Evolutionary conservation across 352 stramenopile genomes (phyloP), one percentile per base, ranked within the genome.

Genomic region (Phytophthora cryptogea): DNA sequence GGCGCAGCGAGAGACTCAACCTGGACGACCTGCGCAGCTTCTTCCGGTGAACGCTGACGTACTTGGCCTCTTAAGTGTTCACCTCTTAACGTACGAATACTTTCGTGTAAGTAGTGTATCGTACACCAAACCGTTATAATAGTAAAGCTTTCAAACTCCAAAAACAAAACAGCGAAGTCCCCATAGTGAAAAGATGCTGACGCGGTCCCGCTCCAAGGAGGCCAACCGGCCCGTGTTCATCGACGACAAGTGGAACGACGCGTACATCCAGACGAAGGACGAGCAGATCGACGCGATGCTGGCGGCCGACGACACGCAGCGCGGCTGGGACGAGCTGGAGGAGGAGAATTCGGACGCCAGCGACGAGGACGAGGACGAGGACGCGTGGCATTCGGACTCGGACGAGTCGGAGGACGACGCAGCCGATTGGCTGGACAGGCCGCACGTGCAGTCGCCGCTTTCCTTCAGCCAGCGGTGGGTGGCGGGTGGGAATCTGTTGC

Each of bases 171-270:
- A 71, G 57, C 8, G 57, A 33, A 65, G 42, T 33, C 40, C 31
- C 37, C 28, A 28, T 47, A n/a, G 6, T 11, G 33, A 28, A 35
- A 11, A n/a, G 50, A 90, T 94, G 82, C 70, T 90, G 41, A 94
- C 84, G 37, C 82, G 84, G 16, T 80, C 84, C 54, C 79, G 66
- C 33, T 83, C 84, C n/a, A 72, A 72, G 43, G 80, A 69, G 35
- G 74, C 67, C 26, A 89, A 89, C 42, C 72, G 83, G 70, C 80
- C 79, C 23, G 76, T 92, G 40, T 92, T 94, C 54, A 80, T 90
- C 54, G 84, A 92, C 59, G 83, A 94, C 48, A 74, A 86, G 59
- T 94, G 84, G 84, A 92, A 85, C 47, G 84, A 94, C 72, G 71
- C 70, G 54, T 94, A 90, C 65, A 90, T 94, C 53, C 72, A 86